Percentiles rank a stretch among this genome's conserved stretches.
phyloP scores from a whole-genome alignment of 2,329 filamentous ascomycete genomes.

The Phialemonium atrogriseum region DNA sequence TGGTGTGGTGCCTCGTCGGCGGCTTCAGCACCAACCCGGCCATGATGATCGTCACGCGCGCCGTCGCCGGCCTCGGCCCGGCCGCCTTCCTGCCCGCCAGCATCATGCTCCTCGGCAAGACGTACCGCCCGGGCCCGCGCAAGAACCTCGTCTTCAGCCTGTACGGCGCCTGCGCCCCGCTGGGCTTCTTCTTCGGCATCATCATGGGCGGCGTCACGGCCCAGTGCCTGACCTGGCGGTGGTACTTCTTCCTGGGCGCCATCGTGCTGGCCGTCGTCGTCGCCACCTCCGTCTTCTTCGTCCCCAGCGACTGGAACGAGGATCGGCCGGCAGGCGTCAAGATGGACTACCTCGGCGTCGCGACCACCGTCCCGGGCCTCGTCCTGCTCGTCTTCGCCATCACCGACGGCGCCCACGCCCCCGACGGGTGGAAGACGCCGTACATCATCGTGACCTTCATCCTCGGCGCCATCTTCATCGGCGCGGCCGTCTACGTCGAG shows the following conservation, averaged over 20 bases:
- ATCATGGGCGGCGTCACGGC: constrained; percentile 56
- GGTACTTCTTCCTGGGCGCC: constrained; percentile 62
- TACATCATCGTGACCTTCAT: too few species aligned
- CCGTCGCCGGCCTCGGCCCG: constrained; percentile 64
- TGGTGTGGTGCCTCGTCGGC: constrained; percentile 59
- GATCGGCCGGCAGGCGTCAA: constrained; percentile 15
- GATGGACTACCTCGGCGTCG: constrained; percentile 64
- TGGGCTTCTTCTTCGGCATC: constrained; percentile 57
- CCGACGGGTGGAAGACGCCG: too few species aligned
- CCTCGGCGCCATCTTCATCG: too few species aligned
- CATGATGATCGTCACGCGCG: constrained; percentile 67
- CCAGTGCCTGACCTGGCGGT: constrained; percentile 54
- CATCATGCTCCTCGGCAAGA: constrained; percentile 59
- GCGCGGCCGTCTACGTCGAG: too few species aligned
- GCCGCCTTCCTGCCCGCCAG: constrained; percentile 64
- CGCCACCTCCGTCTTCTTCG: constrained; percentile 31
- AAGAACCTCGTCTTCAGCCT: constrained; percentile 61
- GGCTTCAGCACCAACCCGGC: constrained; percentile 60
- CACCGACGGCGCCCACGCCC: too few species aligned
- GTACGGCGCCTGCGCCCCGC: constrained; percentile 47
- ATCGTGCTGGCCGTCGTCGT: constrained; percentile 35
- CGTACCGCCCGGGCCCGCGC: constrained; percentile 60
- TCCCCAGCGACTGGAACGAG: constrained; percentile 25
- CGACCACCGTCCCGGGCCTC: constrained; percentile 56
- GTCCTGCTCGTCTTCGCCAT: too few species aligned